These are phyloP conservation scores for Cenchrus purpureus DNA, from an alignment of 176 grass and related monocot species.

Conservation along the genomic window DNA sequence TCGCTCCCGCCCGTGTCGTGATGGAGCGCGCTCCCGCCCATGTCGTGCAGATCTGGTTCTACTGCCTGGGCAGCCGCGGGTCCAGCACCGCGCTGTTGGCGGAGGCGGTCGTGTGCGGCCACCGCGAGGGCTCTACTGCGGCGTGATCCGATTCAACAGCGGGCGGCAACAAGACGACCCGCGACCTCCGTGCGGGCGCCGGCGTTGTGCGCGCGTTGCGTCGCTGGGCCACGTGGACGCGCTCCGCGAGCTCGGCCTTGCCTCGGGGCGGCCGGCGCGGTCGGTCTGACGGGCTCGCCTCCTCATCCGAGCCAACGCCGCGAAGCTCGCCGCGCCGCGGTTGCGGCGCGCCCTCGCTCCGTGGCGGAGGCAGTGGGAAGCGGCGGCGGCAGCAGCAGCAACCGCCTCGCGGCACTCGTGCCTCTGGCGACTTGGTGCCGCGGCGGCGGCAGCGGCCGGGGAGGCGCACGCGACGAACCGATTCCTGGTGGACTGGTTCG, in stretches of 20 bases:
- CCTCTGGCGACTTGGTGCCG: conserved; percentile 57
- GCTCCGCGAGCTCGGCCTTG: conserved; percentile 82
- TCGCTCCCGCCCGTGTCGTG: background rate
- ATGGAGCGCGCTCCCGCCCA: background rate
- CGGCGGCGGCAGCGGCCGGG: conserved; percentile 31
- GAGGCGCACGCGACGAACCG: conserved; percentile 60
- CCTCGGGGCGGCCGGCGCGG: conserved; percentile 70
- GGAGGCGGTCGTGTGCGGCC: conserved; percentile 65
- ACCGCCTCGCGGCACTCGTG: conserved; percentile 29
- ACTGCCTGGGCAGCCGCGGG: too few relatives aligned
- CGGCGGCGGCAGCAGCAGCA: too few relatives aligned
- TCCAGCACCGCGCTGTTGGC: conserved; percentile 68
- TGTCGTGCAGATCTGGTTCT: conserved; percentile 57
- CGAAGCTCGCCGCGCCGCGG: conserved; percentile 44
- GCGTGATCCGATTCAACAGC: conserved; percentile 79
- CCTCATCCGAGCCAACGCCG: conserved; percentile 71
- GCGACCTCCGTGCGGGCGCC: conserved; percentile 69
- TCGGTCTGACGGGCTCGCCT: conserved; percentile 62
- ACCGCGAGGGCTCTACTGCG: conserved; percentile 77
- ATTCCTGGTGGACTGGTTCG: too few relatives aligned
- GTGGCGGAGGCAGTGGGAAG: background rate
- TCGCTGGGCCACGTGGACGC: conserved; percentile 75
- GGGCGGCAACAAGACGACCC: conserved; percentile 52
- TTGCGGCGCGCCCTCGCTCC: background rate
- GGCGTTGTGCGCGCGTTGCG: conserved; percentile 70